phyloP scores from a whole-genome alignment of 2,329 filamentous ascomycete genomes.

The Penicillium sp. region DNA sequence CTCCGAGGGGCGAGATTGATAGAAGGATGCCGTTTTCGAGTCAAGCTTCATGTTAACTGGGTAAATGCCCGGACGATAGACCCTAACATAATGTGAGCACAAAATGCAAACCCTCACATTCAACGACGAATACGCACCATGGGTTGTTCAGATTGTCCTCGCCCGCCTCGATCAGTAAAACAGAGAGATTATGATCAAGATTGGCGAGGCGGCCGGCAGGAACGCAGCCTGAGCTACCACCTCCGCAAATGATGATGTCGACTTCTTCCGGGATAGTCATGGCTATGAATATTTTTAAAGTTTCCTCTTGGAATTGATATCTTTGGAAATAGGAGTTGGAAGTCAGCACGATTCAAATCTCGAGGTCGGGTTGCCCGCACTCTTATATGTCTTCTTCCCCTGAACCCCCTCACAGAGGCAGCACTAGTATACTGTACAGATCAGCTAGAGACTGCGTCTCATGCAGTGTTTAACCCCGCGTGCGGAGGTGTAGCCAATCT shows the following conservation, averaged over 20 bases:
- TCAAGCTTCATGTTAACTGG: slow-evolving; percentile 75
- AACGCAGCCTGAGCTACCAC: slow-evolving; percentile 56
- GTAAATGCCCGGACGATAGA: slow-evolving; percentile 70
- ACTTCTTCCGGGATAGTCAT: slow-evolving; percentile 71
- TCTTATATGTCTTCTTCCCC: neutral
- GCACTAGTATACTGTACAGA: neutral
- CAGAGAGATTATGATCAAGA: slow-evolving; percentile 67
- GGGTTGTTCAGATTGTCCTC: slow-evolving; percentile 73
- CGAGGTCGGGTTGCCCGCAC: neutral
- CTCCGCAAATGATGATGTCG: slow-evolving; percentile 74
- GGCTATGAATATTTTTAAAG: neutral
- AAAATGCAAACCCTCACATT: neutral
- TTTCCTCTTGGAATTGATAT: neutral
- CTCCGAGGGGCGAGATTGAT: slow-evolving; percentile 69
- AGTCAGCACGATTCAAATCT: neutral
- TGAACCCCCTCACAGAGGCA: neutral
- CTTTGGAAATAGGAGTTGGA: neutral
- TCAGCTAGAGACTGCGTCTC: neutral
- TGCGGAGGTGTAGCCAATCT: neutral
- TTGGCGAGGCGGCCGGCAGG: slow-evolving; percentile 58
- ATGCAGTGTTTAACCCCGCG: neutral
- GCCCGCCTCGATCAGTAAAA: slow-evolving; percentile 66
- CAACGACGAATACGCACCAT: slow-evolving; percentile 41
- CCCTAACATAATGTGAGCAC: slow-evolving; percentile 41
- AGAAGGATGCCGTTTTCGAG: slow-evolving; percentile 77